These are phyloP conservation scores for Poronia punctata DNA, from an alignment of 495 filamentous ascomycete genomes.

Conservation along the genomic window DNA sequence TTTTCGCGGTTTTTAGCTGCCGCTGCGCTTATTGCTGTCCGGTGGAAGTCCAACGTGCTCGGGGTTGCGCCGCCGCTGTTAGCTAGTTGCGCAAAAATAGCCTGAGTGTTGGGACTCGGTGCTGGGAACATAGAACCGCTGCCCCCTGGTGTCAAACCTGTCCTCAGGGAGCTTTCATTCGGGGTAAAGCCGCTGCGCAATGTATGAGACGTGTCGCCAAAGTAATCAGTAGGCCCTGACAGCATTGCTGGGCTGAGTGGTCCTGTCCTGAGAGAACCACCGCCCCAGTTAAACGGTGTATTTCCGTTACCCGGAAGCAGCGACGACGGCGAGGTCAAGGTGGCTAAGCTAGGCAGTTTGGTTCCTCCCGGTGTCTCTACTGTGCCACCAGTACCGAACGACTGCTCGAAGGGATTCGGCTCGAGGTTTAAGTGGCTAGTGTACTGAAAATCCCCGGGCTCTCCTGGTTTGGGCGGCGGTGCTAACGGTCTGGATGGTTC, in stretches of 20 bases:
- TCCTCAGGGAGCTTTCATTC: slow-evolving; percentile 91
- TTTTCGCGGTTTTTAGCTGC: slow-evolving; percentile 50
- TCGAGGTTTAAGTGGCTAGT: slow-evolving; percentile 62
- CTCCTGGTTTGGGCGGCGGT: slow-evolving; percentile 69
- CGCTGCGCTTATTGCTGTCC: slow-evolving; percentile 78
- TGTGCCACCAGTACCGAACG: slow-evolving; percentile 61
- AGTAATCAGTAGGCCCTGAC: slow-evolving; percentile 68
- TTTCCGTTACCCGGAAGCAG: slow-evolving; percentile 62
- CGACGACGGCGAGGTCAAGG: slow-evolving; percentile 84
- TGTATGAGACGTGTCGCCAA: slow-evolving; percentile 67
- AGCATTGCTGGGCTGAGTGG: slow-evolving; percentile 98
- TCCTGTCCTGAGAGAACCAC: slow-evolving; percentile 79
- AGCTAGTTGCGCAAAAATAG: slow-evolving; percentile 69
- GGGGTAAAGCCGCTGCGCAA: slow-evolving; percentile 83
- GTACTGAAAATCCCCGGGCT: slow-evolving; percentile 61
- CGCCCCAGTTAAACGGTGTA: slow-evolving; percentile 69
- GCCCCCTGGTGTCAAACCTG: slow-evolving; percentile 88
- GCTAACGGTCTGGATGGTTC: slow-evolving; percentile 51
- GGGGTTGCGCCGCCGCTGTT: slow-evolving; percentile 74
- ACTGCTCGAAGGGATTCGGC: slow-evolving; percentile 94
- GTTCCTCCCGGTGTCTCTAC: slow-evolving; percentile 83
- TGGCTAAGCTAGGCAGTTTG: slow-evolving; percentile 82
- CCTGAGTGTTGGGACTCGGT: slow-evolving; percentile 78
- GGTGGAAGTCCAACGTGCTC: slow-evolving; percentile 86
- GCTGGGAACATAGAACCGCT: slow-evolving; percentile 97